Evolutionary conservation across 768 basidiomycete genomes (phyloP).

Genomic region (Tylopilus felleus): DNA sequence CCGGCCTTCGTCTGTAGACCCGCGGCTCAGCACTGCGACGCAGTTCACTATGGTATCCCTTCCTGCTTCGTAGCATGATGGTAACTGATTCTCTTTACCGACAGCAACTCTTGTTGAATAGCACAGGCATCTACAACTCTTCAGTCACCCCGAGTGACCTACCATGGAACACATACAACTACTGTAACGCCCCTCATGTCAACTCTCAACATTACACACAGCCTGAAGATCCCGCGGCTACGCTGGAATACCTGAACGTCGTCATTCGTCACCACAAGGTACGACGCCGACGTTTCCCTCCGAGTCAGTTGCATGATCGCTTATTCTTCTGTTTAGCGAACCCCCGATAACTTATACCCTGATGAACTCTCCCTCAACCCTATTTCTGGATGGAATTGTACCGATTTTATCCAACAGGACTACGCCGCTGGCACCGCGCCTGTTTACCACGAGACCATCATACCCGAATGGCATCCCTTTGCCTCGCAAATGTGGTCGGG

Average conservation of each 20-base stretch:
- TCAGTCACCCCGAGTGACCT: conserved; percentile 39
- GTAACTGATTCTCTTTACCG: neutral
- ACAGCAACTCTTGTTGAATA: conserved; percentile 7
- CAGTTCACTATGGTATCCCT: conserved; percentile 10
- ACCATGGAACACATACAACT: conserved; percentile 53
- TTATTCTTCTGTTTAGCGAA: conserved; percentile 31
- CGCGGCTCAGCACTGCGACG: neutral
- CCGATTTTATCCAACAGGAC: conserved; percentile 36
- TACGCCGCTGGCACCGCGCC: conserved; percentile 36
- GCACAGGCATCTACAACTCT: conserved; percentile 42
- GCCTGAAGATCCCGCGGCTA: conserved; percentile 28
- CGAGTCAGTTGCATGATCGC: neutral
- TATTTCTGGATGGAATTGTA: conserved; percentile 39
- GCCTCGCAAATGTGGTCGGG: conserved; percentile 44
- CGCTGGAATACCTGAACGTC: conserved; percentile 40
- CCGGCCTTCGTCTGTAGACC: neutral
- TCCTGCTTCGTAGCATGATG: neutral
- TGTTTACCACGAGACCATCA: conserved; percentile 39
- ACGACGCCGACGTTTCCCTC: neutral
- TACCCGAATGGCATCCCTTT: conserved; percentile 44
- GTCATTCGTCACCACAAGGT: conserved; percentile 50
- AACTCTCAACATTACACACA: conserved; percentile 36
- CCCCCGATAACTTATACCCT: conserved; percentile 49
- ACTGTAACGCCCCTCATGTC: conserved; percentile 50
- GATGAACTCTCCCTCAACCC: conserved; percentile 40